phyloP scores from a whole-genome alignment of 2,329 filamentous ascomycete genomes.

The Fusarium compactum region DNA sequence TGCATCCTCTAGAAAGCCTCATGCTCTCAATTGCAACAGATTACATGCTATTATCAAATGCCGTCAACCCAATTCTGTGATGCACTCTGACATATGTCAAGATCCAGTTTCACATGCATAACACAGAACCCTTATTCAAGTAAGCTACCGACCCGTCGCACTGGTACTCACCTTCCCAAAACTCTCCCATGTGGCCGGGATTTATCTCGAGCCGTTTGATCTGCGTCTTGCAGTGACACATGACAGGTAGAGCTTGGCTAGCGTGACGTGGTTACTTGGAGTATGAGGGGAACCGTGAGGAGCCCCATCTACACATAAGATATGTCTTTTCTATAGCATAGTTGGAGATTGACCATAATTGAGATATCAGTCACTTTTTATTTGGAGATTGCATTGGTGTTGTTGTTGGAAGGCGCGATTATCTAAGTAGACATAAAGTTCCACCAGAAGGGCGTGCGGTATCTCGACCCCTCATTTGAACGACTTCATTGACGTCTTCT shows the following conservation, averaged over 20 bases:
- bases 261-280: neutral
- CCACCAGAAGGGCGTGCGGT: neutral
- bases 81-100: neutral
- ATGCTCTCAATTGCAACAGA: no score
- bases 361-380: neutral
- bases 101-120: neutral
- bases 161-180: conserved; percentile 7
- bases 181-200: neutral
- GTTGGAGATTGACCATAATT: neutral
- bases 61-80: neutral
- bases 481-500: neutral
- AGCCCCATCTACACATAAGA: neutral
- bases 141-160: neutral
- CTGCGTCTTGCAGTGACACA: conserved; percentile 6
- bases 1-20: neutral
- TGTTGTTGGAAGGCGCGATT: neutral
- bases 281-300: neutral
- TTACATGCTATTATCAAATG: neutral
- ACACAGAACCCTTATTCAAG: neutral
- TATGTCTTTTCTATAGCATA: neutral
- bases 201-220: neutral
- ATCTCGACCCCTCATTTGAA: neutral
- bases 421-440: neutral
- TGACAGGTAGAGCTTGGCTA: conserved; percentile 5
- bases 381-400: neutral